Evolutionary conservation across 2,329 filamentous ascomycete genomes (phyloP).

Genomic region (Pleurostoma richardsiae): DNA sequence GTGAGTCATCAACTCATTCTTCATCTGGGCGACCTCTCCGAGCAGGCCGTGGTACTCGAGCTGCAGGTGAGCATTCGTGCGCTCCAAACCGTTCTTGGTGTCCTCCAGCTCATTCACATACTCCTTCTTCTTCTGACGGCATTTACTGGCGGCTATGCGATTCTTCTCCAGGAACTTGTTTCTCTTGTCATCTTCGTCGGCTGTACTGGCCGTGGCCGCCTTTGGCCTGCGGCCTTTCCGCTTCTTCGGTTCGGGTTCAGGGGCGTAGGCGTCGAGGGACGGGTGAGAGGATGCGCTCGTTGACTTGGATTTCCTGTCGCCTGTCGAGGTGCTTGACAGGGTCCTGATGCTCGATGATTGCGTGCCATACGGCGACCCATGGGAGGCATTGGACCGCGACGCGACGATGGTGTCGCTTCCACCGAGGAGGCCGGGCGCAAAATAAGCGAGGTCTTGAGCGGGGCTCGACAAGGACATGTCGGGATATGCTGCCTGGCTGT

Average conservation of each 20-base stretch:
- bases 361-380: background rate
- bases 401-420: background rate
- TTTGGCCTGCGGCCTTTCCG: conserved; percentile 16
- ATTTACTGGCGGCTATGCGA: conserved; percentile 68
- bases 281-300: conserved; percentile 11
- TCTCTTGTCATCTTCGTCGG: conserved; percentile 36
- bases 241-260: conserved; percentile 12
- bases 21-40: conserved; percentile 39
- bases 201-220: conserved; percentile 8
- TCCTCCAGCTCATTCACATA: conserved; percentile 46
- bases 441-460: too few relatives aligned
- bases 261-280: conserved; percentile 13
- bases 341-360: background rate
- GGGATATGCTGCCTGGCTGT: background rate
- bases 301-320: conserved; percentile 4
- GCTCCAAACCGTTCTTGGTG: conserved; percentile 36
- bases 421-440: background rate
- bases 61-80: conserved; percentile 34
- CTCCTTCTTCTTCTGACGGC: conserved; percentile 61
- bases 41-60: conserved; percentile 35
- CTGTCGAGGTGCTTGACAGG: background rate
- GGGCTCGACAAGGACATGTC: background rate
- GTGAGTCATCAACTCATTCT: conserved; percentile 47
- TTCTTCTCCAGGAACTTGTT: conserved; percentile 64
- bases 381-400: background rate